Percentiles rank a stretch among this genome's conserved stretches.
Evolutionary conservation across 345 rosid genomes (phyloP).

Genomic region (Erysimum cheiranthoides): DNA sequence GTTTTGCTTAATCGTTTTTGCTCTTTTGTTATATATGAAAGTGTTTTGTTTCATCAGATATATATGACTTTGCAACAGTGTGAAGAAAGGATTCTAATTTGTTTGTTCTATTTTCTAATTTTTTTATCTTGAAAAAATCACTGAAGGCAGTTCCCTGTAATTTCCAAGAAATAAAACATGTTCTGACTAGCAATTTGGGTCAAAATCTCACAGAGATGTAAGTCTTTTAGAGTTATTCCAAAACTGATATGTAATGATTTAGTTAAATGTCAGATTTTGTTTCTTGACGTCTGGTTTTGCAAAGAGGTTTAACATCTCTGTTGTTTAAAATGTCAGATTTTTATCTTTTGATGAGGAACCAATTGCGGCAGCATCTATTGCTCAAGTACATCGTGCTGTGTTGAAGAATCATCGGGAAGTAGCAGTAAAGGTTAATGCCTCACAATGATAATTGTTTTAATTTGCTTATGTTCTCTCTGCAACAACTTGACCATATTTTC

Average conservation of each 20-base stretch:
- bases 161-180: constrained; percentile 66
- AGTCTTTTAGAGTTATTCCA: constrained; percentile 27
- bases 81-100: constrained; percentile 3
- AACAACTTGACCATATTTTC: constrained; percentile 19
- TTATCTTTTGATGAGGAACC: constrained; percentile 82
- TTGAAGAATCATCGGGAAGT: constrained; percentile 70
- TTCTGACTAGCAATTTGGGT: constrained; percentile 61
- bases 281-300: neutral
- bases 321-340: constrained; percentile 56
- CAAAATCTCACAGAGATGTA: constrained; percentile 65
- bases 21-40: neutral
- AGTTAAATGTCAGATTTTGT: constrained; percentile 2
- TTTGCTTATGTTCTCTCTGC: constrained; percentile 18
- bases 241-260: neutral
- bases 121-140: constrained; percentile 17
- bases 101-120: constrained; percentile 29
- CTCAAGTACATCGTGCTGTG: constrained; percentile 87
- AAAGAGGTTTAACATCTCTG: neutral
- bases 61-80: neutral
- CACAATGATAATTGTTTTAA: neutral
- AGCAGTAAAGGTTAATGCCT: constrained; percentile 73
- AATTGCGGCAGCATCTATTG: constrained; percentile 95
- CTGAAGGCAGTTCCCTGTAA: constrained; percentile 77
- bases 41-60: neutral
- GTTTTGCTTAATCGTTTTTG: neutral